Evolutionary conservation across 2,329 filamentous ascomycete species (phyloP), one percentile per base, ranked within the genome.

Genomic region (Cladophialophora chaetospira): DNA sequence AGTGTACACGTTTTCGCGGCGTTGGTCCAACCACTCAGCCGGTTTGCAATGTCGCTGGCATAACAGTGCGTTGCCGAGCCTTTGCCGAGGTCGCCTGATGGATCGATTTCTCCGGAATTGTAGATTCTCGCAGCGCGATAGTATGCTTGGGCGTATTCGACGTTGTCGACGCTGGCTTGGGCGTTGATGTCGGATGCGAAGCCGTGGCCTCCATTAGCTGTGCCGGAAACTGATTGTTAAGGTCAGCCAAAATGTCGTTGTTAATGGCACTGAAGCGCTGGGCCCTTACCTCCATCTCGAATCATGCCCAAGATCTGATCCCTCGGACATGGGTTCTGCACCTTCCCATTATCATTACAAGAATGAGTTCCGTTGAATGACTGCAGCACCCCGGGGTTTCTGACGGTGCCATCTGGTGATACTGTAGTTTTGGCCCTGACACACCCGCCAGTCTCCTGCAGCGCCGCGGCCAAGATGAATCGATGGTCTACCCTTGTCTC

Each of bases 51-150:
- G 60, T 82, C 80, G 15, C 70, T 73, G 6, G 74, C 71, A 65
- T 83, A 83, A 70, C 78, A 81, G 59, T 74, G 72, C 15, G 78
- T 79, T 3, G 66, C 63, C 65, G 77, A 70, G 42, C 75, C 75
- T 52, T 71, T 60, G 5, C 53, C 69, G 15, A 76, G 66, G 55
- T 76, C 72, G 1, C 66, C 66, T 4, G 63, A 63, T 0, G 62
- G 4, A 35, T 64, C 67, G 19, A 75, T 63, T 0, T 67, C 67
- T 29, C 74, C 74, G 0, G 74, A 75, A 63, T 76, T 77, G 65
- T 77, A 77, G 42, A 71, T 65, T 23, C 73, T 65, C 5, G 74
- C 72, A 17, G 70, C 73, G 44, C 68, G 69, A 60, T 71, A 72
- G 61, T 67, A 70, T n/a, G 47, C 63, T 45, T 61, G 48, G 4